Conservation (phyloP, 2,329 filamentous ascomycete species). For the Calonectria honghensis region DNA sequence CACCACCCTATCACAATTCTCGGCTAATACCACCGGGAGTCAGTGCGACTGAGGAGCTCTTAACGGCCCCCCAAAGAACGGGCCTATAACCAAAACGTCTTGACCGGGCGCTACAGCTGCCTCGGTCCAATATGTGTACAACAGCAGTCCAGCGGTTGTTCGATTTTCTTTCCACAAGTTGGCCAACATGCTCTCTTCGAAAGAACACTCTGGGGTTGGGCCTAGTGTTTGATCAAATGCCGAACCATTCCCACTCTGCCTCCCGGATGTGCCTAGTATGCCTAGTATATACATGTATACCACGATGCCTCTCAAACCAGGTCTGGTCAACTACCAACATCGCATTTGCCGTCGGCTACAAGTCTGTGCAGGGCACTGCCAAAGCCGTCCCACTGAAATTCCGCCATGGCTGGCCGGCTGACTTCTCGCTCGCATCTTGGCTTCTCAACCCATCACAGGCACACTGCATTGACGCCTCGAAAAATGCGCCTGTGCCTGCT, state of each 20-base stretch:
- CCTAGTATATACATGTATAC: background rate
- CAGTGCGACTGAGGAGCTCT: background rate
- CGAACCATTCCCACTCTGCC: background rate
- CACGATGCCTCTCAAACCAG: background rate
- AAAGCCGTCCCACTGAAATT: background rate
- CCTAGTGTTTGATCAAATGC: background rate
- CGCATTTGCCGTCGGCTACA: background rate
- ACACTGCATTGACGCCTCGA: slow-evolving; percentile 14
- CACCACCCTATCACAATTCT: background rate
- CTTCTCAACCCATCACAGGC: slow-evolving; percentile 1
- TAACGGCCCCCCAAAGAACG: background rate
- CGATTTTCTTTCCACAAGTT: background rate
- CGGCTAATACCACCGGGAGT: background rate
- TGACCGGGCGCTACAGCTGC: background rate
- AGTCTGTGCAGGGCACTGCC: background rate
- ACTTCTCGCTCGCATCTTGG: slow-evolving; percentile 6
- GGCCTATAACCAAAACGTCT: background rate
- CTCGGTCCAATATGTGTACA: background rate
- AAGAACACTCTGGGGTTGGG: background rate
- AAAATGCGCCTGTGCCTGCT: slow-evolving; percentile 22
- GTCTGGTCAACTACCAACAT: background rate
- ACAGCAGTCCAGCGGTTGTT: slow-evolving; percentile 7
- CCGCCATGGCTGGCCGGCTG: slow-evolving; percentile 6
- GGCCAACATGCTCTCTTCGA: background rate
- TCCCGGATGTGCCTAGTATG: background rate